These are phyloP conservation scores for Stephanodiscus minutulus DNA, from an alignment of 108 stramenopile species.

Conservation along the genomic window DNA sequence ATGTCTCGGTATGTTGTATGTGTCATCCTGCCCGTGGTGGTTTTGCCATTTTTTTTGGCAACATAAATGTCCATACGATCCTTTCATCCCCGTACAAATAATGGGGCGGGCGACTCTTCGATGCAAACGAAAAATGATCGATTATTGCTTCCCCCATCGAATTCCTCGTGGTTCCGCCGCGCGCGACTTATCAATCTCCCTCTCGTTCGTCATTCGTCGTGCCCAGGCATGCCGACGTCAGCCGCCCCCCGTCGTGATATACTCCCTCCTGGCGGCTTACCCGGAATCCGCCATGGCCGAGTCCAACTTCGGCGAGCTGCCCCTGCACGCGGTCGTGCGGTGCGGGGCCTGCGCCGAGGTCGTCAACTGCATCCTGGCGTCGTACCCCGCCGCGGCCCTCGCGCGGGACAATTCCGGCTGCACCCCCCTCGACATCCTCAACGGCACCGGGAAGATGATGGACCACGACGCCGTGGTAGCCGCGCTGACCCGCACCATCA, in stretches of 20 bases:
- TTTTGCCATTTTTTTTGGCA: no score
- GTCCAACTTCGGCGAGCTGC: constrained; percentile 68
- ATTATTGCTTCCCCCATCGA: not conserved
- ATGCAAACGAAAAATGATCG: not conserved
- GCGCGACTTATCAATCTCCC: not conserved
- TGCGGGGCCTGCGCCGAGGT: constrained; percentile 68
- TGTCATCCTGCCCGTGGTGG: not conserved
- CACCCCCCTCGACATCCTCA: constrained; percentile 59
- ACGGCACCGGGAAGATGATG: constrained; percentile 53
- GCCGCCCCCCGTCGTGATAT: constrained; percentile 69
- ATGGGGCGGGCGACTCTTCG: not conserved
- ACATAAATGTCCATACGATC: no score
- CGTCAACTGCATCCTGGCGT: constrained; percentile 61
- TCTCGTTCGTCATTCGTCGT: not conserved
- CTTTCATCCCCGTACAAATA: not conserved
- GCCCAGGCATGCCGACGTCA: constrained; percentile 73
- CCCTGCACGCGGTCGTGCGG: constrained; percentile 66
- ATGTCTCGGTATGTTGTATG: not conserved
- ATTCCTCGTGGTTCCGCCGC: not conserved
- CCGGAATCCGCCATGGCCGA: constrained; percentile 52
- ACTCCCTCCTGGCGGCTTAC: constrained; percentile 51
- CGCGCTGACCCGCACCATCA: constrained; percentile 33
- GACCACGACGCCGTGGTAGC: constrained; percentile 45
- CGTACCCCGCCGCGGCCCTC: constrained; percentile 58
- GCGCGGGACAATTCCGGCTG: constrained; percentile 65